A percentile compares a stretch with the other conserved stretches of the same genome.
phyloP scores from a whole-genome alignment of 2,329 filamentous ascomycete species.

The Blumeria hordei region DNA sequence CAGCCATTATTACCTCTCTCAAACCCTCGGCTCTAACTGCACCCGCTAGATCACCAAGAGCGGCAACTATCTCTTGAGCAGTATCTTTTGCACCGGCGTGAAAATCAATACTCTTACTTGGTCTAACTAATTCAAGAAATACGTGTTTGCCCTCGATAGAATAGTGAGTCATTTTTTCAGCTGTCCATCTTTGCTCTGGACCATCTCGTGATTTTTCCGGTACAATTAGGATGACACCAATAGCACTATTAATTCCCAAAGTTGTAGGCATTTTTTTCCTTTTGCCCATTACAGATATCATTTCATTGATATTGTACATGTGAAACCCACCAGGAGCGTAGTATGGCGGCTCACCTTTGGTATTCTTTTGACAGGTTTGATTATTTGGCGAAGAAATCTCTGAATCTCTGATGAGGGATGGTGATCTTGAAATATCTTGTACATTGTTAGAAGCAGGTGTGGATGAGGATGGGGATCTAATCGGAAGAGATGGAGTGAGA shows the following conservation, averaged over 20 bases:
- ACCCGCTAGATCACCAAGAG: conserved; percentile 72
- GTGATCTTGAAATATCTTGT: conserved; percentile 16
- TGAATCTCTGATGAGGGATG: conserved; percentile 18
- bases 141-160: conserved; percentile 96
- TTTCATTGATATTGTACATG: conserved; percentile 91
- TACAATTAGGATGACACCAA: conserved; percentile 71
- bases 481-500: conserved; percentile 33
- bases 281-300: conserved; percentile 91
- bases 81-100: conserved; percentile 95
- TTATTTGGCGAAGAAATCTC: conserved; percentile 26
- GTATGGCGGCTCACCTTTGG: conserved; percentile 21
- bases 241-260: conserved; percentile 73
- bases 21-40: conserved; percentile 64
- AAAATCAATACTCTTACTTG: conserved; percentile 88
- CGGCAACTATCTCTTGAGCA: conserved; percentile 73
- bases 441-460: conserved; percentile 3
- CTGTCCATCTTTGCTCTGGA: conserved; percentile 75
- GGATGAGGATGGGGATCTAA: conserved; percentile 24
- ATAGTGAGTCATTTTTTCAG: conserved; percentile 89
- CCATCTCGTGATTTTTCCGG: conserved; percentile 68
- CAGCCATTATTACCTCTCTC: conserved; percentile 65
- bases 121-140: conserved; percentile 75
- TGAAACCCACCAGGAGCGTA: conserved; percentile 61
- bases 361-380: conserved; percentile 17
- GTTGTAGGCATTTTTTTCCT: conserved; percentile 98